Evolutionary conservation across 257 asterid genomes (phyloP).

Genomic region (Penstemon davidsonii): DNA sequence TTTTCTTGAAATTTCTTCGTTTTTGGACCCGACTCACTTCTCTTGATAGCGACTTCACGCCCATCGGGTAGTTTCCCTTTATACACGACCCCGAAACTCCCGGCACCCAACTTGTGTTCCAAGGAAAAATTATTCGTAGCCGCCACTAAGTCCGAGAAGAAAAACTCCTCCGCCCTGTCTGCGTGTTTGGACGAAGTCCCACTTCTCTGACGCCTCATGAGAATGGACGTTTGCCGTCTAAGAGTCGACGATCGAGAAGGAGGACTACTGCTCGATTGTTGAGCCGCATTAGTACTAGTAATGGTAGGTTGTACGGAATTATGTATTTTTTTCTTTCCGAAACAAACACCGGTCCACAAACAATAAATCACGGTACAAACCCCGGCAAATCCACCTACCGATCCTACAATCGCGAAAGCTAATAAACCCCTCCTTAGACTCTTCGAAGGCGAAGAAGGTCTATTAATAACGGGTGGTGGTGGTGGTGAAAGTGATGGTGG

Average conservation of each 20-base stretch:
- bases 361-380: constrained; percentile 55
- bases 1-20: constrained; percentile 74
- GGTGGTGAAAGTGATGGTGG: constrained; percentile 29
- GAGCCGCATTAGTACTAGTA: constrained; percentile 33
- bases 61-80: constrained; percentile 67
- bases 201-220: constrained; percentile 86
- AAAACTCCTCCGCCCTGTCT: constrained; percentile 72
- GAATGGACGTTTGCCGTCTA: constrained; percentile 71
- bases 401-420: constrained; percentile 67
- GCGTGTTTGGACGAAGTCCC: constrained; percentile 76
- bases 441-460: constrained; percentile 39
- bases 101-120: constrained; percentile 83
- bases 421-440: constrained; percentile 55
- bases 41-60: constrained; percentile 77
- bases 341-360: constrained; percentile 68
- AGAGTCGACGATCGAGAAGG: constrained; percentile 77
- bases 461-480: constrained; percentile 11
- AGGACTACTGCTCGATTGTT: constrained; percentile 51
- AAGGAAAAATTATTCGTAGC: constrained; percentile 64
- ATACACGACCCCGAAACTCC: constrained; percentile 84
- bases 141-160: constrained; percentile 53
- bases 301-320: constrained; percentile 86
- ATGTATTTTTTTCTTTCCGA: constrained; percentile 79
- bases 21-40: constrained; percentile 65
- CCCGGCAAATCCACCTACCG: constrained; percentile 72